A percentile compares a stretch with the other conserved stretches of the same genome.
These are phyloP conservation scores for Aureobasidium leucospermi DNA, from an alignment of 2,329 filamentous ascomycete genomes.

Conservation along the genomic window DNA sequence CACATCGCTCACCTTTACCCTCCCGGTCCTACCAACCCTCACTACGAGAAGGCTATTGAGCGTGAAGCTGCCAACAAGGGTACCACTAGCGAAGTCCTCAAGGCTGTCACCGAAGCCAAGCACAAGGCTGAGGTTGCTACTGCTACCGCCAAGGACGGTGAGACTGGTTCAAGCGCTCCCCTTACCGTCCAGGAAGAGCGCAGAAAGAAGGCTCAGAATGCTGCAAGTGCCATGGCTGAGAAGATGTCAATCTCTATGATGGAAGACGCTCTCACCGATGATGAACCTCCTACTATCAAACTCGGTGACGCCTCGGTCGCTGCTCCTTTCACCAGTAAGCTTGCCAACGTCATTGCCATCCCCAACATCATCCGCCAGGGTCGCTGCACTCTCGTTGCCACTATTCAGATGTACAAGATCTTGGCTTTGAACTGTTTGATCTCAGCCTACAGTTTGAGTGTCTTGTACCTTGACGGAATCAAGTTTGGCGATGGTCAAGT, in stretches of 20 bases:
- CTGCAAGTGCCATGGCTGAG: constrained; percentile 73
- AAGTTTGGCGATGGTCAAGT: constrained; percentile 98
- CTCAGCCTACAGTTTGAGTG: constrained; percentile 92
- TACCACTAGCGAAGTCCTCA: constrained; percentile 45
- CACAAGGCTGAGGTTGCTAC: constrained; percentile 37
- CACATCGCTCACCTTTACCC: constrained; percentile 93
- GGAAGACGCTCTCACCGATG: constrained; percentile 79
- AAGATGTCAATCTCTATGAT: constrained; percentile 82
- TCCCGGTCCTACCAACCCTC: constrained; percentile 82
- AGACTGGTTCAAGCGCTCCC: constrained; percentile 11
- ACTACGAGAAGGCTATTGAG: constrained; percentile 86
- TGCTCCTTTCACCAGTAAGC: constrained; percentile 94
- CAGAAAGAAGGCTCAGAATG: constrained; percentile 55
- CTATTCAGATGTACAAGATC: constrained; percentile 99
- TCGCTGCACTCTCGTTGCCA: constrained; percentile 92
- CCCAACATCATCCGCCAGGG: constrained; percentile 98
- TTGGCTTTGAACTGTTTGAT: constrained; percentile 96
- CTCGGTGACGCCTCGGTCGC: constrained; percentile 95
- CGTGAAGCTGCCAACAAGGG: constrained; percentile 53
- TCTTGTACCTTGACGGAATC: constrained; percentile 95
- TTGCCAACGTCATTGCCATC: constrained; percentile 92
- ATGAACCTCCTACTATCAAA: constrained; percentile 91
- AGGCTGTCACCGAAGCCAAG: constrained; percentile 49
- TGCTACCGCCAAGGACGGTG: constrained; percentile 40
- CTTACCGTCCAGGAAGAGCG: constrained; percentile 43